Base-by-base conservation (phyloP, 2,329 filamentous ascomycete species). In the Cordyceps cicadae region DNA sequence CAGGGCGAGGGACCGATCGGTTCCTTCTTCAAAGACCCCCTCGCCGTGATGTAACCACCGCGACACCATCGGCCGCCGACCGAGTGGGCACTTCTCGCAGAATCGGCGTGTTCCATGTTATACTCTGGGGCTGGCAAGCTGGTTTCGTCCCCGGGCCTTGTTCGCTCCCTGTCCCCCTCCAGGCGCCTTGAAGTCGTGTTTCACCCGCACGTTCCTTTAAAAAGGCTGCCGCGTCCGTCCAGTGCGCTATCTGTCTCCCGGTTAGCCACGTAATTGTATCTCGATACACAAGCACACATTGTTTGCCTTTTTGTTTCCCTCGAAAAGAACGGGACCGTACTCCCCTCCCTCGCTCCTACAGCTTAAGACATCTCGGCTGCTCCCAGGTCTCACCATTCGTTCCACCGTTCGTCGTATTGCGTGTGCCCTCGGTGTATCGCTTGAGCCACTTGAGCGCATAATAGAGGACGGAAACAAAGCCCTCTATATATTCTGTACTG, bases 121-220 rank as follows among this genome's bases (percentile, higher is more conserved):
- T 50, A 59, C 53, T 46, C 24, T 41, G 56, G 56, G 56, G 49
- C 49, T 34, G 15, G 37, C 49, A 52, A 21, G 32, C n/a, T 39
- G 50, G 11, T 39, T 52, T 52, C 50, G 50, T 52, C 50, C 50
- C 50, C 32, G 50, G 50, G 24, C 50, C 50, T 52, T 39, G 50
- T n/a, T 43, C n/a, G 45, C 34, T 51, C 55, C 55, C 29, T 29
- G 21, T 7, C 19, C 39, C 32, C 29, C 19, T 24, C 19, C 29
- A 11, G 19, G 32, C 34, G 39, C 41, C n/a, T 48, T 11, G 21
- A 48, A 12, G 21, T 26, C 45, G 29, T 32, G 50, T 59, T 59
- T 59, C 57, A 54, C 9, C 39, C 24, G 24, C 57, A 59, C 37
- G 5, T 53, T 59, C 21, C 51, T 29, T 59, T 59, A 53, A 59